Base-by-base conservation (phyloP, 2,329 filamentous ascomycete species). In the Cladosporium sp. region DNA sequence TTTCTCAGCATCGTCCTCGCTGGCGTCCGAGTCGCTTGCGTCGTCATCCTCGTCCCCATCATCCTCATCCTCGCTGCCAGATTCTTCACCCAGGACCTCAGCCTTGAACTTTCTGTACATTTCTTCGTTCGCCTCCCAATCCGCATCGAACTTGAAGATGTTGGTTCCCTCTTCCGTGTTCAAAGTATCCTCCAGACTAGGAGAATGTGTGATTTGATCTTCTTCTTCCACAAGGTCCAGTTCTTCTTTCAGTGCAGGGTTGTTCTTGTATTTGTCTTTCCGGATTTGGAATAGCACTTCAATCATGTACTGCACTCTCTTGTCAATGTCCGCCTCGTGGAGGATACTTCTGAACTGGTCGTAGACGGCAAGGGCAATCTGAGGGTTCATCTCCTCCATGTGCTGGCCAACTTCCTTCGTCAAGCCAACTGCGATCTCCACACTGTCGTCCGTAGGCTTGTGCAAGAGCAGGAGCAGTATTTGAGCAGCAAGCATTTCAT, bases 261-360 rank as follows among this genome's bases (percentile, higher is more conserved):
- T 93, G 74, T 98, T 93, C 82, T 97, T 97, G 84, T 96, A 99
- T 74, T 91, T 91, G 80, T 98, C 94, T 80, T 97, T 97, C 69
- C 95, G 88, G 65, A 97, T 90, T 80, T 99, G 93, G 78, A 99
- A 99, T 52, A 99, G 81, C 6, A 98, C 95, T 78, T 99, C 95
- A 66, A 99, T 94, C 92, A 97, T 97, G 80, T 98, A 99, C 80
- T 99, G 95, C n/a, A 94, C 93, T 70, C 95, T 87, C 84, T 97
- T 97, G 76, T 98, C 94, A 77, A 99, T 97, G 75, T 95, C 93
- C 54, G 93, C 93, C 78, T 99, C 95, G 81, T 99, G 94, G 10
- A 99, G 83, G 69, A 98, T 97, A 73, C 90, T 94, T 72, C 95
- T 85, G 82, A 99, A 96, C 78, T 97, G 93, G 75, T 99, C 95